Conservation (phyloP, 129 eudicot genomes). For the Calendula officinalis region DNA sequence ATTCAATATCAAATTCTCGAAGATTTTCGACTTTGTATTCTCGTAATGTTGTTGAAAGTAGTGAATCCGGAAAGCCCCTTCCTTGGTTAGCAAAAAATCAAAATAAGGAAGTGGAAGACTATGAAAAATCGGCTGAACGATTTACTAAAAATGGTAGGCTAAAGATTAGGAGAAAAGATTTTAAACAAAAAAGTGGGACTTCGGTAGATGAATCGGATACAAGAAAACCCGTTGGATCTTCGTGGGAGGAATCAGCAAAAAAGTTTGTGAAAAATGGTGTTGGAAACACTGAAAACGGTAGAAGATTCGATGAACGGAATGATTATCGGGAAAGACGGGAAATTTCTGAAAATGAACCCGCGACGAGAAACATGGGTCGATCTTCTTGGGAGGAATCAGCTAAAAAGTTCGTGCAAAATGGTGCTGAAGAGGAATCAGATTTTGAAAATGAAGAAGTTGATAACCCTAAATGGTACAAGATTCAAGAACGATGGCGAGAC, state of each 20-base stretch:
- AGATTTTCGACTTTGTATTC: conserved; percentile 45
- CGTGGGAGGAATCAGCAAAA: conserved; percentile 82
- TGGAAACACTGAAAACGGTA: conserved; percentile 18
- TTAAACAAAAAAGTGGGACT: conserved; percentile 1
- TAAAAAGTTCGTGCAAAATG: conserved; percentile 47
- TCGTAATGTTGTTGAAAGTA: conserved; percentile 32
- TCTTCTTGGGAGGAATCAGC: conserved; percentile 37
- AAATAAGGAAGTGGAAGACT: conserved; percentile 28
- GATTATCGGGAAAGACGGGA: conserved; percentile 11
- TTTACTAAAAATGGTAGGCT: conserved; percentile 44
- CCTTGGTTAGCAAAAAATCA: conserved; percentile 73
- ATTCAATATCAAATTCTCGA: conserved; percentile 38
- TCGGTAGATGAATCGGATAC: conserved; percentile 7
- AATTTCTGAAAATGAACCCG: conserved; percentile 4
- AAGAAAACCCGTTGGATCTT: conserved; percentile 37
- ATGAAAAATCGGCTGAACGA: conserved; percentile 51
- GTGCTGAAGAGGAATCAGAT: conserved; percentile 26
- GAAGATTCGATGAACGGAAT: conserved; percentile 24
- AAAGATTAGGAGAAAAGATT: conserved; percentile 31
- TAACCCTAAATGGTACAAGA: conserved; percentile 74
- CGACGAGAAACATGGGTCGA: no score
- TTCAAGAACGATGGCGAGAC: conserved; percentile 36
- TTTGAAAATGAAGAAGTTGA: conserved; percentile 38
- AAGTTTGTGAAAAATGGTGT: conserved; percentile 43
- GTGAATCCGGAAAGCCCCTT: conserved; percentile 33